A percentile compares a stretch with the other conserved stretches of the same genome.
Evolutionary conservation across 176 grass and related monocot genomes (phyloP).

Genomic region (Lolium rigidum): DNA sequence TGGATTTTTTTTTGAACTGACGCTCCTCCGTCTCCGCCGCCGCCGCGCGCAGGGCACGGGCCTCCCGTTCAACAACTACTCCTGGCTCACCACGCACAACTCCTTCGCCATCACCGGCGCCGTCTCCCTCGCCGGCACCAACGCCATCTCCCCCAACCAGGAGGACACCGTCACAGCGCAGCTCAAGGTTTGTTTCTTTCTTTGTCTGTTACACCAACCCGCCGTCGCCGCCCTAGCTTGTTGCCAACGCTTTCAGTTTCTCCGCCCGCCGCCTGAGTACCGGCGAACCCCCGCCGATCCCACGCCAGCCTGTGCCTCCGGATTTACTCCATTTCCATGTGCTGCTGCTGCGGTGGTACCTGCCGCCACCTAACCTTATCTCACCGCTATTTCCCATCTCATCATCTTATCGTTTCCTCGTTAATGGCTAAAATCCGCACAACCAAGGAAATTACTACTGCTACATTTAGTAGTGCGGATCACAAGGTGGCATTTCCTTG

Average conservation of each 20-base stretch:
- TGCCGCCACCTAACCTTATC: conserved; percentile 17
- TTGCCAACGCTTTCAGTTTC: neutral
- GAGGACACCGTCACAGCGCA: conserved; percentile 84
- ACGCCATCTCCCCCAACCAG: conserved; percentile 64
- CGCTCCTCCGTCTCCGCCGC: neutral
- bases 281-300: neutral
- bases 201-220: neutral
- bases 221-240: neutral
- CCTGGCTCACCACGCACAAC: conserved; percentile 97
- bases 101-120: conserved; percentile 68
- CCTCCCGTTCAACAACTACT: conserved; percentile 84
- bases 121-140: conserved; percentile 48
- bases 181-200: conserved; percentile 56
- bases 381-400: neutral
- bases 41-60: conserved; percentile 52
- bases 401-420: neutral
- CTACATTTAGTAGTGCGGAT: neutral
- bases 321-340: neutral
- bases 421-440: neutral
- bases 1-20: neutral
- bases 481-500: neutral
- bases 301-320: no score
- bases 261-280: neutral
- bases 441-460: no score
- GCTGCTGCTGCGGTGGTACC: neutral